Evolutionary conservation across 495 filamentous ascomycete genomes (phyloP), one percentile per base, ranked within the genome.

Genomic region (Astrothelium macrocarpum): DNA sequence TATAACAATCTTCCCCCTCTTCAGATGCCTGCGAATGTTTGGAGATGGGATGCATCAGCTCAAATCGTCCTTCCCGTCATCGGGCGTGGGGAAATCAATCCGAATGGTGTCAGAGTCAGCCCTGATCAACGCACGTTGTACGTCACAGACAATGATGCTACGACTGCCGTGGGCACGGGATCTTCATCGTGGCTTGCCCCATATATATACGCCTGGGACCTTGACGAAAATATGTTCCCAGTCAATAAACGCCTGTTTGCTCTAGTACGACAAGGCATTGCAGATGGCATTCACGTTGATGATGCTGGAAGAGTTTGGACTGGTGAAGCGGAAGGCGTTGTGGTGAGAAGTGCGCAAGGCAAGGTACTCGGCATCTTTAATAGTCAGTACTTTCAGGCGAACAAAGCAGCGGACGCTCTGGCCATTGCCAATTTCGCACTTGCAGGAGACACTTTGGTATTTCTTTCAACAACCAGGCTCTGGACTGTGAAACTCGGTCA

Each of bases 291-390:
- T 4, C 59, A 65, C 32, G 39, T 61, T 32, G 64, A 65, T 42
- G 59, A 65, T 62, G 34, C 43, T n/a, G 64, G 64, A 18, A 28
- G 56, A 23, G 64, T 65, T 16, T 65, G 64, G 64, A 65, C 64
- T 20, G 59, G 59, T 16, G 64, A 65, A 42, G 14, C 18, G 25
- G 64, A 65, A 53, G 64, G 64, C 18, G 64, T 60, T 5, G 64
- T 62, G 7, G 59, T 61, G 18, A 61, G 64, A 32, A 65, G 56
- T 39, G 7, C 58, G n/a, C 26, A 29, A 28, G 64, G 64, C 9
- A 65, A 65, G 59, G 53, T 60, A 11, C 60, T 65, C 46, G 64
- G 64, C 2, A 39, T 65, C 2, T 62, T 65, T 36, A 61, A 65
- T 29, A 18, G 32, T 32, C 45, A 58, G 46, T 63, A 63, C 31